These are phyloP conservation scores for Didymella segeticola DNA, from an alignment of 2,329 filamentous ascomycete species.

Conservation along the genomic window DNA sequence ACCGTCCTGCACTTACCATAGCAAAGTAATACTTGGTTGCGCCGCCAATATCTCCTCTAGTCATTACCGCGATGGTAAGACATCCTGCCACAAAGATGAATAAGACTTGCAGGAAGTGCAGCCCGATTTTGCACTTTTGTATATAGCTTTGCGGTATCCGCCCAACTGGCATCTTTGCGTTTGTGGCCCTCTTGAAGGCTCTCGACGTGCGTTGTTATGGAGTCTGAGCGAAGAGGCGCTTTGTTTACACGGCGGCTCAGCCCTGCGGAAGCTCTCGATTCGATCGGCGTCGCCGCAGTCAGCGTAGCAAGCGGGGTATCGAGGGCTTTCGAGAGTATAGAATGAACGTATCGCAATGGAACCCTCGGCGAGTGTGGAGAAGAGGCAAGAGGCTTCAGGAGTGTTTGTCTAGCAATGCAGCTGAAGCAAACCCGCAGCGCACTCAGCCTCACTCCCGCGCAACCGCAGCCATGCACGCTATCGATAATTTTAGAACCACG, in stretches of 20 bases:
- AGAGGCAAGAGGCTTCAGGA: slow-evolving; percentile 7
- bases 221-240: slow-evolving; percentile 9
- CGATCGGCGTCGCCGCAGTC: background rate
- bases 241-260: slow-evolving; percentile 17
- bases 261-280: slow-evolving; percentile 4
- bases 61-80: slow-evolving; percentile 65
- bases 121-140: slow-evolving; percentile 62
- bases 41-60: slow-evolving; percentile 62
- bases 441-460: slow-evolving; percentile 20
- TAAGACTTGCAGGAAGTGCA: slow-evolving; percentile 62
- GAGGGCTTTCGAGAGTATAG: too few species aligned
- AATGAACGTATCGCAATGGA: background rate
- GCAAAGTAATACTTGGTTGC: slow-evolving; percentile 64
- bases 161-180: slow-evolving; percentile 43
- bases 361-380: background rate
- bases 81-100: slow-evolving; percentile 65
- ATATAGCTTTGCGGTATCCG: slow-evolving; percentile 54
- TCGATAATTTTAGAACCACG: slow-evolving; percentile 23
- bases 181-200: background rate
- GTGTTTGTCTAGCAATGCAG: slow-evolving; percentile 13
- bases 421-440: slow-evolving; percentile 12
- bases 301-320: background rate
- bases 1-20: slow-evolving; percentile 53
- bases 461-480: slow-evolving; percentile 13
- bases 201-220: slow-evolving; percentile 15